These are phyloP conservation scores for Colletotrichum nymphaeae DNA, from an alignment of 2,329 filamentous ascomycete genomes.

Conservation along the genomic window DNA sequence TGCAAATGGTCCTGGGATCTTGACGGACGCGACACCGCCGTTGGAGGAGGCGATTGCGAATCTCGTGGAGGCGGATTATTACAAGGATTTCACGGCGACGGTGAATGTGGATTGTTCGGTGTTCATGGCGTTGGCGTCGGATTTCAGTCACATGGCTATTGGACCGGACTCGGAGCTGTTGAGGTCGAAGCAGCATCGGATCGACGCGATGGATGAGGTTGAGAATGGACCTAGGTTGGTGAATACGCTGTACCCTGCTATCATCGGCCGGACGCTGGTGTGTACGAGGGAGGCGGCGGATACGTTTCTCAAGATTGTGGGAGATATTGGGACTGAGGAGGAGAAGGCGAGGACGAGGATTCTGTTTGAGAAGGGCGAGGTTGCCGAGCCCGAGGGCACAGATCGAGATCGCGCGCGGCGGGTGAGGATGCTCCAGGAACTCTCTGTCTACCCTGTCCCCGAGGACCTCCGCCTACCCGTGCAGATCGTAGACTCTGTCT, in stretches of 20 bases:
- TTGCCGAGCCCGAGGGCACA: slow-evolving; percentile 16
- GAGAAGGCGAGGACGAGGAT: slow-evolving; percentile 50
- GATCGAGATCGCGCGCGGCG: slow-evolving; percentile 9
- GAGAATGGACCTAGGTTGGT: slow-evolving; percentile 37
- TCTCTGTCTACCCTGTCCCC: slow-evolving; percentile 48
- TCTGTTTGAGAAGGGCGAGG: slow-evolving; percentile 39
- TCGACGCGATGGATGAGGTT: slow-evolving; percentile 47
- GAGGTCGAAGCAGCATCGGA: slow-evolving; percentile 48
- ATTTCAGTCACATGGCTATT: slow-evolving; percentile 50
- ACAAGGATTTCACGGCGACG: slow-evolving; percentile 47
- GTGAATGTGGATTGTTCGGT: slow-evolving; percentile 56
- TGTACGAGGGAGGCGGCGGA: slow-evolving; percentile 52
- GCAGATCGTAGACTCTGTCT: slow-evolving; percentile 41
- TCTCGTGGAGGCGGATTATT: slow-evolving; percentile 44
- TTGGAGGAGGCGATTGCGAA: slow-evolving; percentile 44
- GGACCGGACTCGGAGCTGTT: slow-evolving; percentile 39
- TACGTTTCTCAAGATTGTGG: slow-evolving; percentile 50
- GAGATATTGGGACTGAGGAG: slow-evolving; percentile 50
- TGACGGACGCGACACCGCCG: slow-evolving; percentile 39
- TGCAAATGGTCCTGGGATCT: slow-evolving; percentile 38
- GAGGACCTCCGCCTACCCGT: slow-evolving; percentile 48
- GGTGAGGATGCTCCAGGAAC: slow-evolving; percentile 44
- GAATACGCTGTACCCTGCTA: slow-evolving; percentile 47
- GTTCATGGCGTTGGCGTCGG: slow-evolving; percentile 53
- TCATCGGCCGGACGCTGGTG: slow-evolving; percentile 46